Conservation (phyloP, 495 filamentous ascomycete genomes). For the Penicillium paradoxum region DNA sequence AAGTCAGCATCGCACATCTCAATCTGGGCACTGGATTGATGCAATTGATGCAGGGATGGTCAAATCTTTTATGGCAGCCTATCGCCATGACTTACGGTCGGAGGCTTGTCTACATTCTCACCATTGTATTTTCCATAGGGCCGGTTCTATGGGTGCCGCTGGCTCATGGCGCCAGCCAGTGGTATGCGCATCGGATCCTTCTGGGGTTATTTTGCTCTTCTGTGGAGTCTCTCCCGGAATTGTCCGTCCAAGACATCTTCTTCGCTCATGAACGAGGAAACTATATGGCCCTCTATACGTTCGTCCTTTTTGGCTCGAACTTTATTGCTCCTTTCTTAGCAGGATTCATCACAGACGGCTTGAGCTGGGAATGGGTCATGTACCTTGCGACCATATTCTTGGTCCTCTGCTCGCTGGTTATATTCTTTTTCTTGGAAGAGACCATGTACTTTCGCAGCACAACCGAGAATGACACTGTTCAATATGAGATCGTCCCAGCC, state of each 20-base stretch:
- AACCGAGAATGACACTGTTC: neutral
- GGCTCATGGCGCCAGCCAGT: constrained; percentile 38
- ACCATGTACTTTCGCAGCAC: constrained; percentile 21
- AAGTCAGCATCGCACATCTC: constrained; percentile 25
- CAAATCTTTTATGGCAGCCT: constrained; percentile 29
- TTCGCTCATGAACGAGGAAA: constrained; percentile 50
- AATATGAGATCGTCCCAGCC: neutral
- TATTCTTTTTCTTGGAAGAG: constrained; percentile 50
- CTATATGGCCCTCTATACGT: constrained; percentile 49
- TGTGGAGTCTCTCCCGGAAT: constrained; percentile 46
- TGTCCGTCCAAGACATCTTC: constrained; percentile 44
- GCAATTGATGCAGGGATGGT: constrained; percentile 37
- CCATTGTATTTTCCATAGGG: constrained; percentile 21
- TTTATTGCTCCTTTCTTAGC: constrained; percentile 48
- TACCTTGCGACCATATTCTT: constrained; percentile 44
- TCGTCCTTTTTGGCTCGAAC: constrained; percentile 42
- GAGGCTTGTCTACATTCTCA: constrained; percentile 24
- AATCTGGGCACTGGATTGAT: constrained; percentile 26
- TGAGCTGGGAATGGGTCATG: constrained; percentile 44
- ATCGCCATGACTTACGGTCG: constrained; percentile 30
- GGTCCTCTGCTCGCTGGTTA: neutral
- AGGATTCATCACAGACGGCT: constrained; percentile 47
- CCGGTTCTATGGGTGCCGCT: constrained; percentile 43
- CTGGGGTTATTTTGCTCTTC: constrained; percentile 49
- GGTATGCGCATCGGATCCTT: constrained; percentile 47